These are phyloP conservation scores for Diaporthe amygdali DNA, from an alignment of 2,329 filamentous ascomycete species.

Conservation along the genomic window DNA sequence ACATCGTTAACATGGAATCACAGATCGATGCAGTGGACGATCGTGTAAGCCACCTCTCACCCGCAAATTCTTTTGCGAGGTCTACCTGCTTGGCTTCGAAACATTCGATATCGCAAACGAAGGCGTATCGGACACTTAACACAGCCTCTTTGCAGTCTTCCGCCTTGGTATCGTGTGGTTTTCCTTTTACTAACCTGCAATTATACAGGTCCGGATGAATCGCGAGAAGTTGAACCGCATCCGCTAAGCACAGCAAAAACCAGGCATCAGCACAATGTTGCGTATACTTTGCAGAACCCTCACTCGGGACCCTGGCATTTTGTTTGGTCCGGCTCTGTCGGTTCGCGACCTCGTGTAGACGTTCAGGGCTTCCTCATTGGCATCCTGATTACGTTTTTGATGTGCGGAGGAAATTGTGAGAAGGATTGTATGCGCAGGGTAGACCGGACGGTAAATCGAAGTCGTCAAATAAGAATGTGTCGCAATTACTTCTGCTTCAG, in stretches of 20 bases:
- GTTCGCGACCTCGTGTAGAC: background rate
- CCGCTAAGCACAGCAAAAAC: conserved; percentile 22
- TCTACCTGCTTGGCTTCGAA: no score
- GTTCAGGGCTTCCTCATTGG: background rate
- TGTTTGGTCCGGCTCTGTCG: background rate
- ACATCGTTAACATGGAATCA: conserved; percentile 5
- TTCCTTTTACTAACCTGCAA: background rate
- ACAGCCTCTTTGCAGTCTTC: background rate
- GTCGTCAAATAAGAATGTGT: background rate
- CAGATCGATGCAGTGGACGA: conserved; percentile 86
- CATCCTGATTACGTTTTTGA: background rate
- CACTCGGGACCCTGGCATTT: background rate
- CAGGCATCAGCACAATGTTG: background rate
- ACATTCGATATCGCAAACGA: background rate
- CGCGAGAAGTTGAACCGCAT: conserved; percentile 72
- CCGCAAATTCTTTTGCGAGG: background rate
- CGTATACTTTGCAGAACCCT: background rate
- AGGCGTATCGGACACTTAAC: background rate
- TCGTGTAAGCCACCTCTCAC: conserved; percentile 59
- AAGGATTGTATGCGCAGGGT: background rate
- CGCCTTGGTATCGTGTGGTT: background rate
- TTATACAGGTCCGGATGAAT: conserved; percentile 59
- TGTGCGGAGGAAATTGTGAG: background rate
- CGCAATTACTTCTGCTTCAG: no score
- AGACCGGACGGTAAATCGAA: background rate